A percentile compares a stretch with the other conserved stretches of the same genome.
phyloP scores from a whole-genome alignment of 1,139 yeast species.

The Hyphopichia khmerensis region DNA sequence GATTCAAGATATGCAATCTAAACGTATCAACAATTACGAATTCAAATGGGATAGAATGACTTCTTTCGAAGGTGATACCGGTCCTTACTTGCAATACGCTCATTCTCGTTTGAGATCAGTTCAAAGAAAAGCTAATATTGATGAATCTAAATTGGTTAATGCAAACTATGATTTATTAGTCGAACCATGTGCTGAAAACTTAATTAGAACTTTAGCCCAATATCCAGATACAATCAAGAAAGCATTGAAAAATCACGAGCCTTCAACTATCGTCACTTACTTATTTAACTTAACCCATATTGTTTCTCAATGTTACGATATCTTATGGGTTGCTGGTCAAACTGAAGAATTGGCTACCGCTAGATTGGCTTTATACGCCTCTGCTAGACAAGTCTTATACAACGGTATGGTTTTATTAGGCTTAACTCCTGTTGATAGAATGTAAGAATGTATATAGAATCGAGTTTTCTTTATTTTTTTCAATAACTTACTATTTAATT shows the following conservation, averaged over 20 bases:
- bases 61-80: constrained; percentile 98
- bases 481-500: neutral
- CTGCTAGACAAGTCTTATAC: constrained; percentile 86
- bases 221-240: constrained; percentile 89
- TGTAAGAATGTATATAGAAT: constrained; percentile 45
- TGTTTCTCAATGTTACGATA: constrained; percentile 93
- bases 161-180: constrained; percentile 74
- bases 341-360: constrained; percentile 84
- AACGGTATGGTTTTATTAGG: constrained; percentile 93
- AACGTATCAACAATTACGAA: constrained; percentile 93
- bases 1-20: constrained; percentile 99
- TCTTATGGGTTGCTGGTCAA: constrained; percentile 97
- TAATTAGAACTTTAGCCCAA: constrained; percentile 79
- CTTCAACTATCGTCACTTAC: constrained; percentile 92
- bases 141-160: constrained; percentile 43
- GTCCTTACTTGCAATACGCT: constrained; percentile 98
- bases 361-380: constrained; percentile 85
- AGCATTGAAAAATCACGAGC: constrained; percentile 85
- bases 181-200: constrained; percentile 72
- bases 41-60: constrained; percentile 99
- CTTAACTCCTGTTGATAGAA: constrained; percentile 96
- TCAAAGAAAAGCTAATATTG: constrained; percentile 73
- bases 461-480: neutral
- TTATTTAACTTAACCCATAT: constrained; percentile 89
- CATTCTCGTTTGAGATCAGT: constrained; percentile 96